phyloP scores from a whole-genome alignment of 345 rosid species.

The Arabidopsis suecica region DNA sequence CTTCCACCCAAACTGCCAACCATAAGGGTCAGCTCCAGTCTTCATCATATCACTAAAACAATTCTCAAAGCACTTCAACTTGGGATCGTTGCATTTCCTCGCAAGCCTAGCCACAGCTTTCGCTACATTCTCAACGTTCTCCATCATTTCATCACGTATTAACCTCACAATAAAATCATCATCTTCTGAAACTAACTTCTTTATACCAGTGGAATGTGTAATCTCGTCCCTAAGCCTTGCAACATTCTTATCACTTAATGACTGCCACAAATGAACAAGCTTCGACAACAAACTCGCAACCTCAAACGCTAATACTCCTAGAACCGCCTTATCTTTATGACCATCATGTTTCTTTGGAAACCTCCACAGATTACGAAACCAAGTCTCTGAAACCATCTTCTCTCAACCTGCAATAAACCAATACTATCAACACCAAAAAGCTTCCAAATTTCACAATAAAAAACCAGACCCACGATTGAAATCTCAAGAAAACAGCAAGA shows the following conservation, averaged over 20 bases:
- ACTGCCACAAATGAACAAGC: slow-evolving; percentile 88
- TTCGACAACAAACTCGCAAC: slow-evolving; percentile 88
- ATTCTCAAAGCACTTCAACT: slow-evolving; percentile 66
- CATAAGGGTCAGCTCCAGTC: slow-evolving; percentile 65
- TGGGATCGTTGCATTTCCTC: slow-evolving; percentile 68
- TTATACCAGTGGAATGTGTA: slow-evolving; percentile 61
- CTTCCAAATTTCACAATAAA: neutral
- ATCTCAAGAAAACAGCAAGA: slow-evolving; percentile 13
- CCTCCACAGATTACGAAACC: slow-evolving; percentile 89
- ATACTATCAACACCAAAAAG: neutral
- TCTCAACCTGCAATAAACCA: slow-evolving; percentile 33
- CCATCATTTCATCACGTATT: slow-evolving; percentile 74
- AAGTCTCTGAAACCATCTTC: slow-evolving; percentile 82
- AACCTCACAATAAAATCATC: slow-evolving; percentile 66
- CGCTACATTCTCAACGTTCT: slow-evolving; percentile 62
- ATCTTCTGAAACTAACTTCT: slow-evolving; percentile 85
- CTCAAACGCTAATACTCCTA: slow-evolving; percentile 90
- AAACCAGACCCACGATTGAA: neutral
- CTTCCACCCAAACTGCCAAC: slow-evolving; percentile 74
- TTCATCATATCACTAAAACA: slow-evolving; percentile 62
- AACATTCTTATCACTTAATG: slow-evolving; percentile 84
- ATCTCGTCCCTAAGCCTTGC: slow-evolving; percentile 76
- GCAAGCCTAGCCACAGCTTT: slow-evolving; percentile 80
- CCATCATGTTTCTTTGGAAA: slow-evolving; percentile 63
- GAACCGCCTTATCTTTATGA: slow-evolving; percentile 60